A percentile compares a stretch with the other conserved stretches of the same genome.
phyloP scores from a whole-genome alignment of 1,284 basidiomycete genomes.

The Schizophyllum commune region DNA sequence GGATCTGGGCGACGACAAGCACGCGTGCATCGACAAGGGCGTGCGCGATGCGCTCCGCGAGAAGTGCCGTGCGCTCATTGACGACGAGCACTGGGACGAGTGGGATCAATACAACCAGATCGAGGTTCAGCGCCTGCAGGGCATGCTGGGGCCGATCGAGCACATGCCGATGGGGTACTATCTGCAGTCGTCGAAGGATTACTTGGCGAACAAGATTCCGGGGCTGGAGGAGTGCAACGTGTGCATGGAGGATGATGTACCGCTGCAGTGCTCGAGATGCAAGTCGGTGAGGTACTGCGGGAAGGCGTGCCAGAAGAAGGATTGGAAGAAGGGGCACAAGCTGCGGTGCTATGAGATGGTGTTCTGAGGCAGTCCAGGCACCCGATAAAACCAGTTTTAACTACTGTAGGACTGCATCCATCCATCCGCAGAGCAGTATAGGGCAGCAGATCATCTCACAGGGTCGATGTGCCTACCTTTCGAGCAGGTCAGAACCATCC shows the following conservation, averaged over 20 bases:
- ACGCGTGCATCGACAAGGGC: slow-evolving; percentile 14
- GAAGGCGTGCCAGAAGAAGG: slow-evolving; percentile 12
- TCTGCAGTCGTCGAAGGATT: slow-evolving; percentile 10
- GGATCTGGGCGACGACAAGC: slow-evolving; percentile 16
- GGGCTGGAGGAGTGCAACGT: slow-evolving; percentile 5
- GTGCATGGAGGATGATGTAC: slow-evolving; percentile 10
- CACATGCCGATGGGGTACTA: slow-evolving; percentile 7
- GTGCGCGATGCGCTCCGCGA: slow-evolving; percentile 7
- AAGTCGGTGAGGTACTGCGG: slow-evolving; percentile 14
- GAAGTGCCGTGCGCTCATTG: slow-evolving; percentile 2
- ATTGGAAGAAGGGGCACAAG: slow-evolving; percentile 18
- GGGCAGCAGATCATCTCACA: no score
- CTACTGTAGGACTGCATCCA: no score
- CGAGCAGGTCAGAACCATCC: no score
- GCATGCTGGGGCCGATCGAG: slow-evolving; percentile 10
- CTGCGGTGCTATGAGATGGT: slow-evolving; percentile 11
- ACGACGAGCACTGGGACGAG: not conserved
- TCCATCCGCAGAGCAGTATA: no score
- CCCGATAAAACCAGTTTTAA: no score
- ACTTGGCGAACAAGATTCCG: slow-evolving; percentile 9
- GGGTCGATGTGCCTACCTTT: no score
- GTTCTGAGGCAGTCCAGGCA: slow-evolving; percentile 5
- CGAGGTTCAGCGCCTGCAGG: slow-evolving; percentile 12
- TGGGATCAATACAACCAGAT: slow-evolving; percentile 1
- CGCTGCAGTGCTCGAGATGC: slow-evolving; percentile 13